phyloP scores from a whole-genome alignment of 2,329 filamentous ascomycete species.

The Corynespora cassiicola region DNA sequence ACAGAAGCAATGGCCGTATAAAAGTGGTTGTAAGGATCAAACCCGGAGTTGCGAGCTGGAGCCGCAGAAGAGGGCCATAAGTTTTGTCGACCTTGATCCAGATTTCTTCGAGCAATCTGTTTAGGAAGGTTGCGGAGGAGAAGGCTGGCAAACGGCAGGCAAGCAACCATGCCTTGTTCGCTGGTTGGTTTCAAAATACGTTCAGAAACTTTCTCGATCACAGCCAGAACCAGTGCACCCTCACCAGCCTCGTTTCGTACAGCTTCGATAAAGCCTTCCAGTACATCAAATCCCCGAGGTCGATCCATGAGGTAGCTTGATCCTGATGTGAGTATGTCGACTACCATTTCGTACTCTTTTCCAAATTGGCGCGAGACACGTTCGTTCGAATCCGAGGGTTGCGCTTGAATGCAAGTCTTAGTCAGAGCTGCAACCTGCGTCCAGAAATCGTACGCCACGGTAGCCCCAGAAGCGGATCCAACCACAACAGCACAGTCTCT shows the following conservation, averaged over 20 bases:
- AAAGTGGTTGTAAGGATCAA: conserved; percentile 70
- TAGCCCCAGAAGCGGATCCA: conserved; percentile 21
- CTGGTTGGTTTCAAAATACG: conserved; percentile 22
- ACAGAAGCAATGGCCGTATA: conserved; percentile 65
- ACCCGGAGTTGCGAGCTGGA: conserved; percentile 39
- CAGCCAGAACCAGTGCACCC: conserved; percentile 67
- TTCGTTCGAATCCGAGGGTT: conserved; percentile 26
- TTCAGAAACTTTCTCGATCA: conserved; percentile 75
- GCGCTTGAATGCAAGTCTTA: conserved; percentile 29
- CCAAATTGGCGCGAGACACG: conserved; percentile 56
- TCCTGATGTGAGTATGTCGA: conserved; percentile 70
- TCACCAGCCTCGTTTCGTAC: conserved; percentile 70
- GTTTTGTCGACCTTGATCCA: conserved; percentile 70
- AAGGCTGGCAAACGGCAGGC: conserved; percentile 40
- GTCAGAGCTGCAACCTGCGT: conserved; percentile 26
- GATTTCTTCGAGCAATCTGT: conserved; percentile 50
- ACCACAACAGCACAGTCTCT: conserved; percentile 39
- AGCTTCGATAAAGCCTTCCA: conserved; percentile 62
- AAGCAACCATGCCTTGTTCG: conserved; percentile 23
- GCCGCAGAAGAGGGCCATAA: conserved; percentile 66
- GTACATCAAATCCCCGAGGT: conserved; percentile 50
- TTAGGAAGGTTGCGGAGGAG: conserved; percentile 44
- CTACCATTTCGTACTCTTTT: conserved; percentile 73
- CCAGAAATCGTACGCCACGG: conserved; percentile 37
- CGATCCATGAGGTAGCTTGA: conserved; percentile 46